These are phyloP conservation scores for Calonectria ilicicola DNA, from an alignment of 2,329 filamentous ascomycete genomes.

Conservation along the genomic window DNA sequence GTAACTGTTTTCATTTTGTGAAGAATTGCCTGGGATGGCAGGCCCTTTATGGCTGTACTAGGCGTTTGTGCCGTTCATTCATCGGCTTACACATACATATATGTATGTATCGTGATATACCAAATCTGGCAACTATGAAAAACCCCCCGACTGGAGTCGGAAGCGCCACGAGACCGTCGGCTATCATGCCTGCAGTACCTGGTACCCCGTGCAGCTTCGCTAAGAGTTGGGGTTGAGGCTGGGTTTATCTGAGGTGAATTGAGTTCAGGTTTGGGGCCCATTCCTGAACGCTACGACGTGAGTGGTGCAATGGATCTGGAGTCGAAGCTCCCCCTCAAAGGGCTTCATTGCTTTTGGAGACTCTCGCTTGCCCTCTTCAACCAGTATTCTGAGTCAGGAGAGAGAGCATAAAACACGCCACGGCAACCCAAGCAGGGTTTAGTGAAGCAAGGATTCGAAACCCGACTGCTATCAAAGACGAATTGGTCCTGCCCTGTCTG, in stretches of 20 bases:
- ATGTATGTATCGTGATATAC: background rate
- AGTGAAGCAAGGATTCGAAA: background rate
- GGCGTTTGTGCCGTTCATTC: too few species aligned
- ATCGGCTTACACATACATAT: background rate
- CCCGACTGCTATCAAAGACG: background rate
- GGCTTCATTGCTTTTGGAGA: background rate
- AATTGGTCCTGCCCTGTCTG: constrained; percentile 1
- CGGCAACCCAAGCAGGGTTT: constrained; percentile 7
- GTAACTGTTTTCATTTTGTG: too few species aligned
- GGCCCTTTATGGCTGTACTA: too few species aligned
- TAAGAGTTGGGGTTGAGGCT: background rate
- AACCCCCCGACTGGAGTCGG: background rate
- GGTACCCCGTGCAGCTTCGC: background rate
- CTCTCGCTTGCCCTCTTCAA: background rate
- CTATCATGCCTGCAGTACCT: background rate
- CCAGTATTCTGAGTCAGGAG: background rate
- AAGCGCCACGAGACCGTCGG: background rate
- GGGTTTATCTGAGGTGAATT: background rate
- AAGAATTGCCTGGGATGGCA: too few species aligned
- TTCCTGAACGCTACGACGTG: background rate
- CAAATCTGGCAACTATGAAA: background rate
- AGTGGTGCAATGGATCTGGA: background rate
- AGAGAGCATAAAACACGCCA: constrained; percentile 1
- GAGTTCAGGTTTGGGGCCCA: background rate
- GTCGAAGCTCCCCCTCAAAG: background rate